Evolutionary conservation across 2,329 filamentous ascomycete species (phyloP).

Genomic region (Nemania bipapillata): DNA sequence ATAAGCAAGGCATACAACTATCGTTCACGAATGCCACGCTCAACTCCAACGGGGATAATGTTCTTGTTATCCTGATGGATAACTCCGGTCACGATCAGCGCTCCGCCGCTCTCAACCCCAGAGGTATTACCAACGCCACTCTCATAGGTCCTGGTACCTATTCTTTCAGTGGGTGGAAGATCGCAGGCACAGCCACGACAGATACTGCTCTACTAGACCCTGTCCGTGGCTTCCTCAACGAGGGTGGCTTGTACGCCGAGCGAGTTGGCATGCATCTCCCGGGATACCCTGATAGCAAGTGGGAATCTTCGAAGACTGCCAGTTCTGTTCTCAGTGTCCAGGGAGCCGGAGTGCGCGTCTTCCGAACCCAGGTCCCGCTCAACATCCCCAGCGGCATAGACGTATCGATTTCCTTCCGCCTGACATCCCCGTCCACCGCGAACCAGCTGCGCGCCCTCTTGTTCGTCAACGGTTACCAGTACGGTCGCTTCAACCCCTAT

Average conservation of each 20-base stretch:
- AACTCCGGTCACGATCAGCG: constrained; percentile 69
- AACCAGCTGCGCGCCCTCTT: constrained; percentile 62
- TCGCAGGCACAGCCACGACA: constrained; percentile 66
- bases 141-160: constrained; percentile 56
- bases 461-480: constrained; percentile 74
- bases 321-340: constrained; percentile 57
- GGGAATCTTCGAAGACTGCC: constrained; percentile 31
- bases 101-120: constrained; percentile 58
- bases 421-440: constrained; percentile 57
- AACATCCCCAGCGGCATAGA: constrained; percentile 64
- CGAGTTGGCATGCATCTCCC: constrained; percentile 69
- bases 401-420: constrained; percentile 65
- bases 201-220: constrained; percentile 62
- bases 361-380: constrained; percentile 64
- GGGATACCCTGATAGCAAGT: constrained; percentile 62
- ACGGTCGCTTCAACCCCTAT: constrained; percentile 68
- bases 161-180: constrained; percentile 65
- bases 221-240: constrained; percentile 65
- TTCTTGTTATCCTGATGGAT: constrained; percentile 68
- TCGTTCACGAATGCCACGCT: constrained; percentile 63
- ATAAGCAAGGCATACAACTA: constrained; percentile 55
- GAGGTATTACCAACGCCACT: constrained; percentile 65
- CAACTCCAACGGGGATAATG: constrained; percentile 55
- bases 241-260: constrained; percentile 69
- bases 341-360: constrained; percentile 65